Evolutionary conservation across 208 protist genomes (phyloP).

Genomic region (Leishmania arabica): DNA sequence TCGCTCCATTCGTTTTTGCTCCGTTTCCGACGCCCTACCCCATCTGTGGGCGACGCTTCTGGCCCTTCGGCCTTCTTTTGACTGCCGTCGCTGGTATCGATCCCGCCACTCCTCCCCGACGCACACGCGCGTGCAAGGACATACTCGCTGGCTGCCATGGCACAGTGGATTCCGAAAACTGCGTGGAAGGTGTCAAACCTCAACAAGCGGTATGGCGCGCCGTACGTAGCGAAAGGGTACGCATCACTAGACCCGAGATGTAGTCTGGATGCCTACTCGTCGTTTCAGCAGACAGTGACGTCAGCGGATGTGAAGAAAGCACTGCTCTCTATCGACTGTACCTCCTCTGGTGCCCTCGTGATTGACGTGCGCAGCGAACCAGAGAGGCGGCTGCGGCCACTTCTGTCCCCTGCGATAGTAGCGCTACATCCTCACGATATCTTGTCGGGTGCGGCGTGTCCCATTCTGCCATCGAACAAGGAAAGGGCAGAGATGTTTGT

Average conservation of each 20-base stretch:
- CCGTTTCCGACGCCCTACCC: background rate
- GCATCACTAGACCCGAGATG: conserved; percentile 19
- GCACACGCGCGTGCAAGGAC: background rate
- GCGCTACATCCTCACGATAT: conserved; percentile 79
- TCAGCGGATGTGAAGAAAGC: conserved; percentile 7
- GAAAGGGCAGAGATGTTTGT: conserved; percentile 59
- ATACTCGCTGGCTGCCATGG: conserved; percentile 41
- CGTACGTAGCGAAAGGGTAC: conserved; percentile 53
- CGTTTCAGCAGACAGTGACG: conserved; percentile 10
- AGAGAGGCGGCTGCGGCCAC: conserved; percentile 37
- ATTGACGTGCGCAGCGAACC: conserved; percentile 68
- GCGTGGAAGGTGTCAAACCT: conserved; percentile 87
- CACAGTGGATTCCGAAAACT: conserved; percentile 90
- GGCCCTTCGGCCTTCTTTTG: background rate
- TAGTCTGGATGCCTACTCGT: conserved; percentile 40
- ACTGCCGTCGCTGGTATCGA: background rate
- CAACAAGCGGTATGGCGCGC: conserved; percentile 83
- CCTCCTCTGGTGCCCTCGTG: conserved; percentile 37
- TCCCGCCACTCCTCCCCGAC: background rate
- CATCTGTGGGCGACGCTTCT: background rate
- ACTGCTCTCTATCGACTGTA: background rate
- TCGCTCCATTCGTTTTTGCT: background rate
- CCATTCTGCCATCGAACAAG: conserved; percentile 65
- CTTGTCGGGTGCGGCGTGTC: conserved; percentile 70
- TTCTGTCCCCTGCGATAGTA: conserved; percentile 33